These are phyloP conservation scores for Scheffersomyces amazonensis DNA, from an alignment of 805 yeast genomes.

Conservation along the genomic window DNA sequence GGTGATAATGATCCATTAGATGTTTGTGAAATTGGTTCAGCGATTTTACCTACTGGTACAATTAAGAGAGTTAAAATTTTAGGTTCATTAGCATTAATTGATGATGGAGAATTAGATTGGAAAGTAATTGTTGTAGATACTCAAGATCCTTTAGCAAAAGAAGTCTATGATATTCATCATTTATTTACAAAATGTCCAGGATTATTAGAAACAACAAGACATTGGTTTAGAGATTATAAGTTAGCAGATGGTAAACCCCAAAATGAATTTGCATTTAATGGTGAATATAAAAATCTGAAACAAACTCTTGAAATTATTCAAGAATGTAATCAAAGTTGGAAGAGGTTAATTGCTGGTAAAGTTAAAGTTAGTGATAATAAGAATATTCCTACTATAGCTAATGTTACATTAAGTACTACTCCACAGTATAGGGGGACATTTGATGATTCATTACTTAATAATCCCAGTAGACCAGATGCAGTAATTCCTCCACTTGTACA, in stretches of 20 bases:
- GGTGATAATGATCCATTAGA: constrained; percentile 50
- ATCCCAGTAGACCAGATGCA: constrained; percentile 20
- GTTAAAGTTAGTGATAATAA: constrained; percentile 25
- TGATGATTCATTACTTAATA: constrained; percentile 12
- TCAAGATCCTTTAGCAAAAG: constrained; percentile 83
- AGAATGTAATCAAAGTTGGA: constrained; percentile 87
- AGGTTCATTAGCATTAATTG: constrained; percentile 93
- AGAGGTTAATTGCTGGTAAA: constrained; percentile 65
- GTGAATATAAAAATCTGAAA: constrained; percentile 82
- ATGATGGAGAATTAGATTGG: constrained; percentile 91
- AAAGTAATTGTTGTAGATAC: constrained; percentile 83
- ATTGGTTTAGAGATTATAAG: constrained; percentile 98
- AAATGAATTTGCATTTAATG: constrained; percentile 95
- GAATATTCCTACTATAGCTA: constrained; percentile 30
- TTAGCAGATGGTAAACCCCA: constrained; percentile 97
- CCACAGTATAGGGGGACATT: constrained; percentile 22
- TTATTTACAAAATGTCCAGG: constrained; percentile 91
- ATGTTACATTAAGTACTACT: constrained; percentile 33
- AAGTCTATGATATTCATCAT: constrained; percentile 87
- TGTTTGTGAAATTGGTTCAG: constrained; percentile 85
- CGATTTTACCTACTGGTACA: constrained; percentile 63
- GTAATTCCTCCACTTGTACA: constrained; percentile 39
- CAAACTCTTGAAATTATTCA: constrained; percentile 82
- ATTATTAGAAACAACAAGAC: constrained; percentile 86
- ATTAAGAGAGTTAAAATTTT: constrained; percentile 87